Evolutionary conservation across 2,329 filamentous ascomycete genomes (phyloP).

Genomic region (Colletotrichum sp.): DNA sequence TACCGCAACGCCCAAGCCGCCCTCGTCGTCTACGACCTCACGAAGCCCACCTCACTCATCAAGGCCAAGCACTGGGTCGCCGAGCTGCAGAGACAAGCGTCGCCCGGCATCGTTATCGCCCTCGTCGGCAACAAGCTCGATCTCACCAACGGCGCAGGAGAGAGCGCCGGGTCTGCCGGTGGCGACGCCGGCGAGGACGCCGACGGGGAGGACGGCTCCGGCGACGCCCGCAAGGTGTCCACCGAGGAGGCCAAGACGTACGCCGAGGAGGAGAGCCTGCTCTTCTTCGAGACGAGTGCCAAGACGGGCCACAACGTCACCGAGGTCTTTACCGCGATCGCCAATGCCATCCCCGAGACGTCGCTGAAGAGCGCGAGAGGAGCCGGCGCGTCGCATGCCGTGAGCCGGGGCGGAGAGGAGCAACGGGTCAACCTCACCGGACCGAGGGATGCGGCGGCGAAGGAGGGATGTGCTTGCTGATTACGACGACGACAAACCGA

Average conservation of each 20-base stretch:
- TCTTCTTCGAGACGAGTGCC: slow-evolving; percentile 98
- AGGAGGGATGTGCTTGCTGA: slow-evolving; percentile 91
- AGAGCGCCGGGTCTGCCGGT: slow-evolving; percentile 51
- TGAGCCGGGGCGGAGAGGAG: slow-evolving; percentile 64
- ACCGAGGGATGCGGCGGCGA: slow-evolving; percentile 74
- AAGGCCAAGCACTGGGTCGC: slow-evolving; percentile 99
- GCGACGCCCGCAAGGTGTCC: slow-evolving; percentile 84
- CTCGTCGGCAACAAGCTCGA: slow-evolving; percentile 97
- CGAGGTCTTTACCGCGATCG: slow-evolving; percentile 97
- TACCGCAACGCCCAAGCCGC: slow-evolving; percentile 98
- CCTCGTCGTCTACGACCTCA: slow-evolving; percentile 97
- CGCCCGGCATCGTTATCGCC: slow-evolving; percentile 94
- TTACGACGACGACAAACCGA: neutral
- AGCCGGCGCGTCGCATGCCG: slow-evolving; percentile 63
- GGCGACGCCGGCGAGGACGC: slow-evolving; percentile 47
- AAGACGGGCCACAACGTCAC: slow-evolving; percentile 95
- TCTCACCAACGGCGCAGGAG: slow-evolving; percentile 71
- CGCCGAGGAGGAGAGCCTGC: slow-evolving; percentile 89
- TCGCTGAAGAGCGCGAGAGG: slow-evolving; percentile 89
- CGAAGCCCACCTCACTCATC: slow-evolving; percentile 91
- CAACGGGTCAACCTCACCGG: slow-evolving; percentile 84
- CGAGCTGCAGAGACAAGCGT: slow-evolving; percentile 94
- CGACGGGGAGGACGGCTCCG: slow-evolving; percentile 62
- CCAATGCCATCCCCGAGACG: slow-evolving; percentile 96
- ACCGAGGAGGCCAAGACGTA: slow-evolving; percentile 93